Percentiles rank a stretch among this genome's conserved stretches.
Conservation (phyloP, 257 asterid genomes). For the Capsicum chinense region DNA sequence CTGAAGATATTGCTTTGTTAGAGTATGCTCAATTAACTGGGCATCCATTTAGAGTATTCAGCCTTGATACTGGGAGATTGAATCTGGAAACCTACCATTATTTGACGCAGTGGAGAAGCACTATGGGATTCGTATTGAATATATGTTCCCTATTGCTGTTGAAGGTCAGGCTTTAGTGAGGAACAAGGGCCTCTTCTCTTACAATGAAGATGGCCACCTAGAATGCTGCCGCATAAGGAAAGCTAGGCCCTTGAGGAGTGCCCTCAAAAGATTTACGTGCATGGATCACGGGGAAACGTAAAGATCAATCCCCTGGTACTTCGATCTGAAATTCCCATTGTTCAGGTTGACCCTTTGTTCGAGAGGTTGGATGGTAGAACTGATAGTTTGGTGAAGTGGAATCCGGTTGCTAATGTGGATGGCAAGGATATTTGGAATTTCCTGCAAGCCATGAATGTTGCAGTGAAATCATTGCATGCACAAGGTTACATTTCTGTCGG, state of each 20-base stretch:
- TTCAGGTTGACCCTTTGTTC: conserved; percentile 81
- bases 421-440: conserved; percentile 75
- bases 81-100: conserved; percentile 71
- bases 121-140: conserved; percentile 71
- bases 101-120: conserved; percentile 55
- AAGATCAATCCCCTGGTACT: conserved; percentile 85
- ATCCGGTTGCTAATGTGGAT: conserved; percentile 73
- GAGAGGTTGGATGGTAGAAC: conserved; percentile 77
- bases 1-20: conserved; percentile 80
- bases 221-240: conserved; percentile 89
- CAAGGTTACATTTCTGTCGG: conserved; percentile 80
- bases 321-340: conserved; percentile 74
- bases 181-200: conserved; percentile 82
- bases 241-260: conserved; percentile 73
- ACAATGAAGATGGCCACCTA: conserved; percentile 86
- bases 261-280: conserved; percentile 78
- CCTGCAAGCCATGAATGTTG: conserved; percentile 69
- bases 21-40: conserved; percentile 83
- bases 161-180: conserved; percentile 84
- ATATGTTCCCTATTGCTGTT: conserved; percentile 79
- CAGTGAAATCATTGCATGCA: conserved; percentile 70
- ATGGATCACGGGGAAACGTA: conserved; percentile 89
- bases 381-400: conserved; percentile 92
- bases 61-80: conserved; percentile 85
- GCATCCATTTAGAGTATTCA: conserved; percentile 75